Evolutionary conservation across 257 asterid genomes (phyloP).

Genomic region (Solanum acaule): DNA sequence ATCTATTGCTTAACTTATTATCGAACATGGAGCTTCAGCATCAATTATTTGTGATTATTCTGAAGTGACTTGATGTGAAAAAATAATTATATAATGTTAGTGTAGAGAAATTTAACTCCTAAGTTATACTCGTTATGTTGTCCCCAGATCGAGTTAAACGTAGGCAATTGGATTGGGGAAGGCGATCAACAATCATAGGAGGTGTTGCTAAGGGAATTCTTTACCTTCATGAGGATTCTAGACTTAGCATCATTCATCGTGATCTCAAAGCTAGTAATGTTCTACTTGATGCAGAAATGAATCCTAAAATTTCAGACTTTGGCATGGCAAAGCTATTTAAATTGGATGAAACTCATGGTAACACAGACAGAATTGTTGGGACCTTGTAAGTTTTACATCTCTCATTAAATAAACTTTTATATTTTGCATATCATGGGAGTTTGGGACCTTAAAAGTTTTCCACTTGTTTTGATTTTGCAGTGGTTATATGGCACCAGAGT

Average conservation of each 20-base stretch:
- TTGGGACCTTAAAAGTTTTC: too few relatives aligned
- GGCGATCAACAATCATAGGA: not conserved
- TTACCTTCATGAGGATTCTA: not conserved
- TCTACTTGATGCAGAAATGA: not conserved
- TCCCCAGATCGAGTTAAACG: not conserved
- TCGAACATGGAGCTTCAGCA: not conserved
- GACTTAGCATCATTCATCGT: not conserved
- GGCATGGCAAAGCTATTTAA: not conserved
- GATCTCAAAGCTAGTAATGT: not conserved
- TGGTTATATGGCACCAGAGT: too few relatives aligned
- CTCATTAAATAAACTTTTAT: too few relatives aligned
- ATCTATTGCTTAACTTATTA: not conserved
- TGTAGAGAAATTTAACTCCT: not conserved
- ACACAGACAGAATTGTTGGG: not conserved
- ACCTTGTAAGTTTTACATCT: not conserved
- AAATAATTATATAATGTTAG: not conserved
- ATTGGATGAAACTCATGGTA: not conserved
- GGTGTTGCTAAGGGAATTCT: not conserved
- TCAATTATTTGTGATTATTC: not conserved
- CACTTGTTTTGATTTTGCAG: too few relatives aligned
- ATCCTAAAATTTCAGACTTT: not conserved
- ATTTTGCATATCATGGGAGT: too few relatives aligned
- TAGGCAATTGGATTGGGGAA: not conserved
- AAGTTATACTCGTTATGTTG: not conserved
- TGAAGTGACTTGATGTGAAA: not conserved